Evolutionary conservation across 495 filamentous ascomycete genomes (phyloP), one percentile per base, ranked within the genome.

Genomic region (Aspergillus avenaceus): DNA sequence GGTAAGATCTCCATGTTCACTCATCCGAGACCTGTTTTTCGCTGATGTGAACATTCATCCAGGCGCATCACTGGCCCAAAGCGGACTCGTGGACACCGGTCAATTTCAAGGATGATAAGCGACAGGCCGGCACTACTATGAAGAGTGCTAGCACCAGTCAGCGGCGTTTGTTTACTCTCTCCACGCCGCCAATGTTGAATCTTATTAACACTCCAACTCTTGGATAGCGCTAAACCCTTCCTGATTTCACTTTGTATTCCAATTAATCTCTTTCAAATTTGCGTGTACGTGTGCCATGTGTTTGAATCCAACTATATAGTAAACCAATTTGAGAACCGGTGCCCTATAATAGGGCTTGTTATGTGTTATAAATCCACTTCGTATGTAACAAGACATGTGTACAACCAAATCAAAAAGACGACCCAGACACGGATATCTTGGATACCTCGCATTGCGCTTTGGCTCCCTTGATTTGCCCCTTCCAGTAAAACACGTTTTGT

Each of bases 1-100:
- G 14, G 47, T 49, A 49, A 41, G 47, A n/a, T 41, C 18, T 41
- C n/a, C 19, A 18, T 19, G 18, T 25, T 25, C 7, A 13, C 11
- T 3, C 19, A 42, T 22, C 22, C 40, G 7, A 26, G 8, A 16
- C 41, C 4, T 2, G n/a, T n/a, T 2, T 43, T 23, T n/a, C 16
- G 21, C 22, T 36, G 14, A 36, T 5, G 5, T 28, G 5, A 28
- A 28, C 26, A 11, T 5, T 28, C 26, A 28, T 28, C 26, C 16
- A 47, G 45, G n/a, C 19, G 2, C 28, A 47, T 5, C 27, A 36
- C 19, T 47, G 45, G 45, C 45, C 45, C 11, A 47, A 47, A 14
- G 36, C 45, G 12, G 45, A 47, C 18, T 3, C 21, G 19, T 47
- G 45, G 45, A 47, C 45, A 23, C 45, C 45, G 7, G 31, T 22